Evolutionary conservation across 257 asterid species (phyloP), one percentile per base, ranked within the genome.

Genomic region (Solanum chiquidenum): DNA sequence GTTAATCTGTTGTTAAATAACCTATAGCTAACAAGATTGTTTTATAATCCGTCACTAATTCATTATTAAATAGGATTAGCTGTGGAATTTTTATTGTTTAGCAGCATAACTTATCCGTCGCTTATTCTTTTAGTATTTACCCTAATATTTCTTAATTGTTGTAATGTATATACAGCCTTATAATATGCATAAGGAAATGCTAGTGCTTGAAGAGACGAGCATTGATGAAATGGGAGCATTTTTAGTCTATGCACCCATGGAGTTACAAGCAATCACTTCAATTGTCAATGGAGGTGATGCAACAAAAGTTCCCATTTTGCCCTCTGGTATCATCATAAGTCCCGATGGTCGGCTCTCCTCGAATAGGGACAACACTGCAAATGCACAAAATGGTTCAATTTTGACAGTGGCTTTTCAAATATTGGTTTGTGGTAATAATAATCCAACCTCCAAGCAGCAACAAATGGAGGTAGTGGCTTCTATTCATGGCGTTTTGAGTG

Each of bases 171-270:
- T 55, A 46, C 92, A 95, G 98, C 95, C 96, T 11, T 89, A 66
- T 79, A 86, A 72, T 79, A 86, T 23, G 10, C 90, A 92, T 0
- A 90, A 89, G 49, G 98, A 93, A 87, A 91, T 93, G 92, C 13
- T 93, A 88, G 71, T 94, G 87, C 89, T 95, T 89, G 95, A 96
- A 92, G 99, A 96, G 89, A 92, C 92, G 73, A 89, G 89, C 90
- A 87, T 93, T 0, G 95, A 94, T 87, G 16, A 79, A 11, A 86
- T 92, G 1, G 96, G 96, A 87, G 96, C 94, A 33, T 76, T 76
- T 23, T 34, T 95, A 31, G 87, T 95, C 76, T 94, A 96, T 68
- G 92, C 94, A 5, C 94, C 98, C 0, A 88, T 94, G 42, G 90
- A 92, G 33, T 40, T 90, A 55, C 71, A 80, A 34, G 42, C 86